Percentiles rank a stretch among this genome's conserved stretches.
These are phyloP conservation scores for Dysphania ambrosioides DNA, from an alignment of 148 eudicot species.

Conservation along the genomic window DNA sequence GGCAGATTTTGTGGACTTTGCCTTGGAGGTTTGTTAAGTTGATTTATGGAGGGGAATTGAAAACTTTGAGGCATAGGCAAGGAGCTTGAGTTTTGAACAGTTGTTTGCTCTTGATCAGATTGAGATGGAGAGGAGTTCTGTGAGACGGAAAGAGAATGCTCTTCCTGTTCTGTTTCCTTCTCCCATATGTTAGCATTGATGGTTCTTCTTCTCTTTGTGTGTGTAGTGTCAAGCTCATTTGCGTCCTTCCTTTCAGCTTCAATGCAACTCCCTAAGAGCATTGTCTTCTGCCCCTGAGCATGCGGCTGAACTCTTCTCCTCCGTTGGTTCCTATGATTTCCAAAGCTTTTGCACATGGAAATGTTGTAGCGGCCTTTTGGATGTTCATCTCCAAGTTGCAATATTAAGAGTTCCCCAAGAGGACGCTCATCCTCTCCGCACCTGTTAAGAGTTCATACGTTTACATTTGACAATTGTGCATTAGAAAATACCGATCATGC, in stretches of 20 bases:
- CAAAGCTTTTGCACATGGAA: slow-evolving; percentile 43
- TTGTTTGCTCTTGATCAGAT: slow-evolving; percentile 72
- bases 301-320: slow-evolving; percentile 29
- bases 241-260: slow-evolving; percentile 32
- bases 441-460: slow-evolving; percentile 27
- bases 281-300: slow-evolving; percentile 34
- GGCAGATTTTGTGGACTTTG: slow-evolving; percentile 21
- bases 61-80: slow-evolving; percentile 23
- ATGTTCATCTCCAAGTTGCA: slow-evolving; percentile 63
- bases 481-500: neutral
- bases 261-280: slow-evolving; percentile 36
- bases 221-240: slow-evolving; percentile 35
- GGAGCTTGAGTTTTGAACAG: slow-evolving; percentile 27
- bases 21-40: slow-evolving; percentile 24
- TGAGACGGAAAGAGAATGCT: slow-evolving; percentile 68
- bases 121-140: slow-evolving; percentile 79
- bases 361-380: slow-evolving; percentile 40
- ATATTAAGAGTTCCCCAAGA: slow-evolving; percentile 59
- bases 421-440: slow-evolving; percentile 97
- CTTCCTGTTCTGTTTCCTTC: slow-evolving; percentile 57
- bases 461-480: neutral
- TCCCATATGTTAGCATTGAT: slow-evolving; percentile 40
- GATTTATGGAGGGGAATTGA: slow-evolving; percentile 39
- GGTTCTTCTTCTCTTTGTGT: slow-evolving; percentile 53
- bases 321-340: slow-evolving; percentile 35